A percentile compares a stretch with the other conserved stretches of the same genome.
Evolutionary conservation across 2,329 filamentous ascomycete genomes (phyloP).

Genomic region (Westerdykella aurantiaca): DNA sequence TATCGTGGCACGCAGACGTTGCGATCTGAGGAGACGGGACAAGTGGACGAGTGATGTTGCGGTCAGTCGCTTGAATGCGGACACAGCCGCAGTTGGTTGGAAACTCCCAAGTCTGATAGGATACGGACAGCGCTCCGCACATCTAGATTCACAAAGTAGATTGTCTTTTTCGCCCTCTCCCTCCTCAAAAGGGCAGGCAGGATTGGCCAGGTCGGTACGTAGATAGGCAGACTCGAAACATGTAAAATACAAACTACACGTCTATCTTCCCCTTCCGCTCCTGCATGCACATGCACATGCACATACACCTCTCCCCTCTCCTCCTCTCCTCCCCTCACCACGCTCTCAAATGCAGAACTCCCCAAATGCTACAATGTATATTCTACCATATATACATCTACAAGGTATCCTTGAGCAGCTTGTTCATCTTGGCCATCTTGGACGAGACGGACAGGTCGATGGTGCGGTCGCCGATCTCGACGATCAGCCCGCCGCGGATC

Average conservation of each 20-base stretch:
- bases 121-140: too few species aligned
- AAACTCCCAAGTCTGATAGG: too few species aligned
- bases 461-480: constrained; percentile 95
- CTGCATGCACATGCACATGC: background rate
- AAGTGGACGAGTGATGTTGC: too few species aligned
- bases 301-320: constrained; percentile 11
- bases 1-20: too few species aligned
- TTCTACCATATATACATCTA: constrained; percentile 54
- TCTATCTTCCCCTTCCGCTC: too few species aligned
- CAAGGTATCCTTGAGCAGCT: constrained; percentile 92
- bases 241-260: constrained; percentile 32
- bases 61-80: too few species aligned
- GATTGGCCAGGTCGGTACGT: background rate
- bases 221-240: constrained; percentile 10
- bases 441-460: constrained; percentile 94
- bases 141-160: constrained; percentile 12
- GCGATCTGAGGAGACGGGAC: too few species aligned
- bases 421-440: constrained; percentile 98
- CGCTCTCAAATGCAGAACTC: constrained; percentile 1
- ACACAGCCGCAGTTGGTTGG: too few species aligned
- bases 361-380: background rate
- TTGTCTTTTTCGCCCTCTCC: constrained; percentile 10
- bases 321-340: constrained; percentile 9
- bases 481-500: constrained; percentile 85
- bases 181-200: too few species aligned